A percentile compares a stretch with the other conserved stretches of the same genome.
These are phyloP conservation scores for Seiridium unicorne DNA, from an alignment of 2,329 filamentous ascomycete genomes.

Conservation along the genomic window DNA sequence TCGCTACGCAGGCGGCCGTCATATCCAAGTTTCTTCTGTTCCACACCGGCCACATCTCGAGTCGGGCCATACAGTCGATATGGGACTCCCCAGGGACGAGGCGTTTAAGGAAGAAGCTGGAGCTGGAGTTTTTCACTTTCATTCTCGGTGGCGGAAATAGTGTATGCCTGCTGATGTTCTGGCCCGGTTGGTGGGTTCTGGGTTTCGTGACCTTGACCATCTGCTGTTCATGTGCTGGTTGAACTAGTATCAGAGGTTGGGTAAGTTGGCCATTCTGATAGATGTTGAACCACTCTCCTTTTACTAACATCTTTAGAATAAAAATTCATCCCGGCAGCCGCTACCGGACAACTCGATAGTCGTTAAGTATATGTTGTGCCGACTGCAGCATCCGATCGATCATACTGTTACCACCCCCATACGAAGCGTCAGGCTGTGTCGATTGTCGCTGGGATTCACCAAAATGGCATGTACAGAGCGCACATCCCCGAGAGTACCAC, in stretches of 20 bases:
- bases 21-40: constrained; percentile 20
- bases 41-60: constrained; percentile 3
- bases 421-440: too few relatives aligned
- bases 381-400: too few relatives aligned
- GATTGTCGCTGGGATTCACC: too few relatives aligned
- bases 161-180: constrained; percentile 50
- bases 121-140: constrained; percentile 50
- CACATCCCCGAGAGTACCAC: too few relatives aligned
- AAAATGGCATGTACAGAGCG: too few relatives aligned
- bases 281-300: too few relatives aligned
- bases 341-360: too few relatives aligned
- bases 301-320: too few relatives aligned
- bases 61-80: constrained; percentile 20
- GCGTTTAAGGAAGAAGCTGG: constrained; percentile 43
- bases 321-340: too few relatives aligned
- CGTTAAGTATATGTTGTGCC: too few relatives aligned
- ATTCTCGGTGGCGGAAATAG: constrained; percentile 49
- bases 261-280: too few relatives aligned
- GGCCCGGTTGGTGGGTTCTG: constrained; percentile 40
- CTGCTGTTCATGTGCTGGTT: not conserved
- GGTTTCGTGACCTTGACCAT: not conserved
- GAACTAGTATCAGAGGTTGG: not conserved
- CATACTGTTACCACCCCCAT: too few relatives aligned
- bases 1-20: constrained; percentile 25
- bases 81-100: constrained; percentile 33